Conservation (phyloP, 371 early-diverging fungal species). For the Mycotypha africana region DNA sequence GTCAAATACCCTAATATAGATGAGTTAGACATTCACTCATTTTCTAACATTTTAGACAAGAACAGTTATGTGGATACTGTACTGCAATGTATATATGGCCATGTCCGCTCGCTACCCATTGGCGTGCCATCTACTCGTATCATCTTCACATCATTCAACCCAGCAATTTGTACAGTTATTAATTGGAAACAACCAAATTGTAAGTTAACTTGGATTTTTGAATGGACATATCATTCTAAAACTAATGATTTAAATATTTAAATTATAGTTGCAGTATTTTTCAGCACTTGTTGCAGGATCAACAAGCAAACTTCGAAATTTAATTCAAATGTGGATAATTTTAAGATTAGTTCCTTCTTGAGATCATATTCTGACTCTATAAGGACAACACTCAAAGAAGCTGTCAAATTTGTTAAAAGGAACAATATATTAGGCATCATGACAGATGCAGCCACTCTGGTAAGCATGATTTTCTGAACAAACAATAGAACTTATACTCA, state of each 20-base stretch:
- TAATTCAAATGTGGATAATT: too few relatives aligned
- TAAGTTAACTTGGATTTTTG: slow-evolving; percentile 46
- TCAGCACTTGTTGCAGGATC: slow-evolving; percentile 72
- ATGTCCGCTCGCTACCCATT: slow-evolving; percentile 35
- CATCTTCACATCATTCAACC: slow-evolving; percentile 86
- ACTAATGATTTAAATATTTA: too few relatives aligned
- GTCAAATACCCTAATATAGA: slow-evolving; percentile 74
- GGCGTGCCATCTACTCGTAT: slow-evolving; percentile 28
- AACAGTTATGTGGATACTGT: slow-evolving; percentile 83
- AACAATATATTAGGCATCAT: slow-evolving; percentile 85
- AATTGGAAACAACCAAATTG: slow-evolving; percentile 98
- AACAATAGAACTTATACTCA: too few relatives aligned
- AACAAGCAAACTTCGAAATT: slow-evolving; percentile 42
- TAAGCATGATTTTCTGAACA: too few relatives aligned
- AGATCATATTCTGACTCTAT: too few relatives aligned
- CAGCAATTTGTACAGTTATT: slow-evolving; percentile 82
- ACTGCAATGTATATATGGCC: slow-evolving; percentile 74
- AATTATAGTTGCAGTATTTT: slow-evolving; percentile 76
- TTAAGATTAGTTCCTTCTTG: too few relatives aligned
- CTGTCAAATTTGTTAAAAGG: slow-evolving; percentile 64
- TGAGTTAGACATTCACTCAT: slow-evolving; percentile 48
- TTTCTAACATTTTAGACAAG: slow-evolving; percentile 54
- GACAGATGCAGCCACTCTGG: slow-evolving; percentile 78
- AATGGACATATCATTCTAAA: too few relatives aligned
- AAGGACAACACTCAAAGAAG: slow-evolving; percentile 55